These are phyloP conservation scores for Aspergillus neoniger DNA, from an alignment of 2,329 filamentous ascomycete genomes.

Conservation along the genomic window DNA sequence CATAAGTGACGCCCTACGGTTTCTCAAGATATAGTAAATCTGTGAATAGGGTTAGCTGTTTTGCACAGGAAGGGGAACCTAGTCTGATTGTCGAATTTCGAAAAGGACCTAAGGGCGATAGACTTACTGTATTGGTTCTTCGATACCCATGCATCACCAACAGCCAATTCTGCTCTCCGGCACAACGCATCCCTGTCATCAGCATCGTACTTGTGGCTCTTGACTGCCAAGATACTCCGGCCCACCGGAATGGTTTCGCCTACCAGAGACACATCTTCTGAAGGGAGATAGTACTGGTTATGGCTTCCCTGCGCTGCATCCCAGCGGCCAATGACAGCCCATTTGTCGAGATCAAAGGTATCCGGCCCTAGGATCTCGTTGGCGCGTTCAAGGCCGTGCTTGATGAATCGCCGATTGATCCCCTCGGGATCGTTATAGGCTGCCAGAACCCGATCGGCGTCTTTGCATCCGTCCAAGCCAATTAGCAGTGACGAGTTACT, in stretches of 20 bases:
- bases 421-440: conserved; percentile 55
- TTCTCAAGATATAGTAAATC: no score
- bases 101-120: no score
- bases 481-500: conserved; percentile 7
- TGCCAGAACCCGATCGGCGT: conserved; percentile 73
- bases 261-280: not conserved
- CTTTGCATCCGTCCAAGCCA: conserved; percentile 37
- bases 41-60: no score
- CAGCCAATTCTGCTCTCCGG: not conserved
- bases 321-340: conserved; percentile 57
- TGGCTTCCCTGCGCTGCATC: conserved; percentile 2
- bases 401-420: conserved; percentile 13
- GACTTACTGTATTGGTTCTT: not conserved
- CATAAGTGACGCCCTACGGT: no score
- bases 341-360: conserved; percentile 68
- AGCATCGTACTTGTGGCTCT: conserved; percentile 16
- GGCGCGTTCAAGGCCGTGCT: conserved; percentile 45
- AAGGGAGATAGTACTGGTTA: conserved; percentile 17
- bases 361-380: conserved; percentile 70
- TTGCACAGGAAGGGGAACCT: no score
- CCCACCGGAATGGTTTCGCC: not conserved
- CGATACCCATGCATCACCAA: not conserved
- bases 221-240: not conserved
- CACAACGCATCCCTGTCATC: conserved; percentile 8
- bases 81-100: rapidly evolving